These are phyloP conservation scores for Aspergillus saccharolyticus DNA, from an alignment of 495 filamentous ascomycete genomes.

Conservation along the genomic window DNA sequence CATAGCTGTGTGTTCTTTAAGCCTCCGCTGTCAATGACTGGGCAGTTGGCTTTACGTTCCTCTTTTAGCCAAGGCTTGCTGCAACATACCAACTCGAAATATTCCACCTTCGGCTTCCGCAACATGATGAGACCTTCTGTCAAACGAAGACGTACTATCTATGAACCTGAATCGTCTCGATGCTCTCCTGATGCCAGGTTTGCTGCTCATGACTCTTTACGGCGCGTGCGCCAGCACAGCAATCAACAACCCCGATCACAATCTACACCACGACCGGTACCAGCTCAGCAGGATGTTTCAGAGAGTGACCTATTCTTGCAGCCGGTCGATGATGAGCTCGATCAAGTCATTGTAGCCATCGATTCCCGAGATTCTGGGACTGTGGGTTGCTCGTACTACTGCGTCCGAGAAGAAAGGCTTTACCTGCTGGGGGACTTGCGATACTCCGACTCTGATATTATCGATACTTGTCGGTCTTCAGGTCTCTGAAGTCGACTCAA, in stretches of 20 bases:
- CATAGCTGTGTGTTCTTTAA: not conserved
- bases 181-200: constrained; percentile 13
- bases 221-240: not conserved
- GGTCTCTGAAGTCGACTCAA: not conserved
- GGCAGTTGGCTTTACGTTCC: not conserved
- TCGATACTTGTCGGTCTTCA: constrained; percentile 58
- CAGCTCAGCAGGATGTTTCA: not conserved
- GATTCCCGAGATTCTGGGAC: constrained; percentile 67
- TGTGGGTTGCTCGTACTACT: constrained; percentile 85
- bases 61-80: not conserved
- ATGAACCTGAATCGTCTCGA: constrained; percentile 8
- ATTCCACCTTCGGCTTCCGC: not conserved
- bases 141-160: constrained; percentile 22
- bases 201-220: constrained; percentile 1
- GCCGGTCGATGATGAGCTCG: constrained; percentile 49
- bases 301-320: constrained; percentile 1
- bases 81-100: not conserved
- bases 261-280: not conserved
- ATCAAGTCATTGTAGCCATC: constrained; percentile 80
- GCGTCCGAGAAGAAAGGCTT: constrained; percentile 65
- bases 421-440: constrained; percentile 79
- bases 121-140: constrained; percentile 15
- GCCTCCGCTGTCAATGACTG: not conserved
- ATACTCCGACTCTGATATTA: constrained; percentile 60
- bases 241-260: constrained; percentile 2